Conservation (phyloP, 495 filamentous ascomycete genomes). For the Xanthoparmelia taractica region DNA sequence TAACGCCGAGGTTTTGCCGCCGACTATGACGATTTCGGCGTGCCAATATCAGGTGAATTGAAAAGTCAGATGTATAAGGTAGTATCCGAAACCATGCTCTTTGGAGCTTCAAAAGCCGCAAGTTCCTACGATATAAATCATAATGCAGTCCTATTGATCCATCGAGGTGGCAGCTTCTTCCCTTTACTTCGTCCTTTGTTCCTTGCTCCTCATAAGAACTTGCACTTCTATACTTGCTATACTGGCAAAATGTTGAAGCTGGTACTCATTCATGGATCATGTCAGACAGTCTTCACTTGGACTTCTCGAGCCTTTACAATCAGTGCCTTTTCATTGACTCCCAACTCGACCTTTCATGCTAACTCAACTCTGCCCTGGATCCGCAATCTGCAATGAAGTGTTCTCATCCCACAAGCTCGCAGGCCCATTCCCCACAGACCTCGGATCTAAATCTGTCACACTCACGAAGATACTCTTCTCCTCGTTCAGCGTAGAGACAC, state of each 20-base stretch:
- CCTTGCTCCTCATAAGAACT: no score
- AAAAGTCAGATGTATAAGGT: no score
- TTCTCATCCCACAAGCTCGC: not conserved
- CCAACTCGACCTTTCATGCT: not conserved
- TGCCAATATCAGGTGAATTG: no score
- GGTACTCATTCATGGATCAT: not conserved
- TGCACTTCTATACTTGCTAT: not conserved
- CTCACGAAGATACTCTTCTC: not conserved
- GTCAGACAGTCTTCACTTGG: not conserved
- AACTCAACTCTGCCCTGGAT: not conserved
- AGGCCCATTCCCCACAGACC: no score
- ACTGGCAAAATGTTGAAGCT: not conserved
- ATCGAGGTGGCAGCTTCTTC: no score
- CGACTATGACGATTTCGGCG: no score
- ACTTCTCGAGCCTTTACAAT: not conserved
- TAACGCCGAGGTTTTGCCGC: no score
- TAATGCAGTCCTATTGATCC: no score
- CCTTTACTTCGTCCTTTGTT: no score
- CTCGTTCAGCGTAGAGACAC: not conserved
- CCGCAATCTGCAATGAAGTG: not conserved
- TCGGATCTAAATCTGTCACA: not conserved
- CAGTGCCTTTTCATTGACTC: not conserved
- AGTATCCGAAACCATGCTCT: no score
- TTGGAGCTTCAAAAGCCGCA: no score
- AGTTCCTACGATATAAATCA: no score